Evolutionary conservation across 1,284 basidiomycete genomes (phyloP), one percentile per base, ranked within the genome.

Genomic region (Mycosarcoma maydis): DNA sequence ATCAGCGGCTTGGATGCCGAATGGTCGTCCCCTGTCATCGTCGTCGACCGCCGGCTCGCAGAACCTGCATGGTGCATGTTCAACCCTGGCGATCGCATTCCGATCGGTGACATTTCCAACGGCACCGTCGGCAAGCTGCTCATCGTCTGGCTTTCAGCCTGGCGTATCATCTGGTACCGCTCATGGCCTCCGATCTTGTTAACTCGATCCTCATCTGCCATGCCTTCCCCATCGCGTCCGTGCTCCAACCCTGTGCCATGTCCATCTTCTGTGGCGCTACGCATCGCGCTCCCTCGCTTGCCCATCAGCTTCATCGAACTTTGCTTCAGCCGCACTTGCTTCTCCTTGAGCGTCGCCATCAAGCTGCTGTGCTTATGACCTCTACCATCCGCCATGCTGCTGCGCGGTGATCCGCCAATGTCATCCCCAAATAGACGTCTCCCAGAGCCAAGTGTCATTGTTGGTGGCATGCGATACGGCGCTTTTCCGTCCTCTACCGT

Each of bases 321-420:
- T 29, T 58, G 38, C 51, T 43, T 65, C 27, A 58, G 42, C 4
- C 61, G 61, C 38, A 58, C 61, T 16, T 65, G 61, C 47, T 58
- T 58, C 34, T 65, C 54, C 50, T 58, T 65, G 32, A 65, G 42
- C 23, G 61, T 65, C 33, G 61, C 61, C 55, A 65, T 58, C 55
- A 65, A 41, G 51, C 55, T 65, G 38, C 27, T 30, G 17, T 46
- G 38, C 43, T 30, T 57, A 29, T 23, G 14, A 4, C 20, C 11
- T 22, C 38, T 33, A 37, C 26, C 22, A 5, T 64, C 54, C 2
- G n/a, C 36, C 1, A 27, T n/a, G 1, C 13, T 42, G 37, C 48
- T 29, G 20, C 45, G 42, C 1, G 55, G 61, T n/a, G 54, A 58
- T 16, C 55, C 55, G 11, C 54, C 55, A 23, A 58, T 57, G 20